These are phyloP conservation scores for Vigna hirtella DNA, from an alignment of 306 rosid species.

Conservation along the genomic window DNA sequence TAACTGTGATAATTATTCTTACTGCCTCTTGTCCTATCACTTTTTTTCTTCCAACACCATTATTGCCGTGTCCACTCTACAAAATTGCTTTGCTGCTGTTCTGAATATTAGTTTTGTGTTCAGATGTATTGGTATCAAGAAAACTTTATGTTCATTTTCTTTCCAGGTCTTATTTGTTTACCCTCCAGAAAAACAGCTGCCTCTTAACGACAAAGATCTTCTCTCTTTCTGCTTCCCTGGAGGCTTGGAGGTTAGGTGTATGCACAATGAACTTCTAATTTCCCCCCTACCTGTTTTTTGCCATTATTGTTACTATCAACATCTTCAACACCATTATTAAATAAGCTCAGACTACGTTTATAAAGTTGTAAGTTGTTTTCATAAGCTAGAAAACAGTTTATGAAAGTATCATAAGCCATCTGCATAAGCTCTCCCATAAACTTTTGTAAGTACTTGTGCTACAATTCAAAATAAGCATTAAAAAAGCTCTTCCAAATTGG, in stretches of 20 bases:
- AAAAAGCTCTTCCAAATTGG: background rate
- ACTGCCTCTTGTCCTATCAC: background rate
- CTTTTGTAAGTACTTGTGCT: background rate
- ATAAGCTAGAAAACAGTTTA: background rate
- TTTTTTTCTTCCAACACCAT: background rate
- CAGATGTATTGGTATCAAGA: conserved; percentile 34
- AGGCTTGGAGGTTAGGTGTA: conserved; percentile 86
- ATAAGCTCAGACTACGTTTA: background rate
- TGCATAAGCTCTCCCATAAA: background rate
- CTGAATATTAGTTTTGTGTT: conserved; percentile 12
- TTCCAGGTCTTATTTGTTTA: conserved; percentile 90
- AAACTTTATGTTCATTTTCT: background rate
- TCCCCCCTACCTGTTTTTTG: conserved; percentile 16
- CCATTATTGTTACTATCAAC: background rate
- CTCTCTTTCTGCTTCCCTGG: conserved; percentile 98
- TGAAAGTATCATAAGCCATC: background rate
- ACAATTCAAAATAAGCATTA: background rate
- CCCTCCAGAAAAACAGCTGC: conserved; percentile 95
- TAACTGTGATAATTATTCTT: background rate
- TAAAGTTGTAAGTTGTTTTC: background rate
- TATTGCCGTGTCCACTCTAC: background rate
- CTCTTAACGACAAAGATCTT: conserved; percentile 88
- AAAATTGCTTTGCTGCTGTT: conserved; percentile 15
- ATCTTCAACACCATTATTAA: background rate
- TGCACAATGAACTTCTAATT: conserved; percentile 37